Conservation (phyloP, 495 filamentous ascomycete genomes). For the Parmelia sp. region DNA sequence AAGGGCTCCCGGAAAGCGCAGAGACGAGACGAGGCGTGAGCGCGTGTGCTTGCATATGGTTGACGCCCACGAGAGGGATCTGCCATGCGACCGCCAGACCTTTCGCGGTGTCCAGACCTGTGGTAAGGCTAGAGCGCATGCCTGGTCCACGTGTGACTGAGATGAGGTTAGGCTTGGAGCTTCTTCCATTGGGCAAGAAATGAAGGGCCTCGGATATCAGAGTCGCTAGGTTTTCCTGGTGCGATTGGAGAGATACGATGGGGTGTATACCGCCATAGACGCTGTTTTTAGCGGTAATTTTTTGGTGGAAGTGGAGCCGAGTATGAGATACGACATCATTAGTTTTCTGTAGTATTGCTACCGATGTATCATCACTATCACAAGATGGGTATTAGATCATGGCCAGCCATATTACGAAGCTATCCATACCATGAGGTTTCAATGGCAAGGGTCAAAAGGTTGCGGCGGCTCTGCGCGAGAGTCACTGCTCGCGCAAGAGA, state of each 20-base stretch:
- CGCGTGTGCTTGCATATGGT: constrained; percentile 97
- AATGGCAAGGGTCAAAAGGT: constrained; percentile 73
- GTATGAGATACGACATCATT: constrained; percentile 21
- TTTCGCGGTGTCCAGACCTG: constrained; percentile 80
- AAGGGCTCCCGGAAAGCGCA: constrained; percentile 41
- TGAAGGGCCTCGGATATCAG: constrained; percentile 60
- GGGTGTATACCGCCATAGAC: constrained; percentile 73
- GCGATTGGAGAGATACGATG: constrained; percentile 60
- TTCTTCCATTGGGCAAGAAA: constrained; percentile 38
- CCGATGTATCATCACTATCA: constrained; percentile 81
- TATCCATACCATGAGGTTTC: constrained; percentile 73
- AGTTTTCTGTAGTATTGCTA: constrained; percentile 69
- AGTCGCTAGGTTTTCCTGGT: constrained; percentile 58
- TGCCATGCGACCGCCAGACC: constrained; percentile 75
- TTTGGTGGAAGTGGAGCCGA: constrained; percentile 70
- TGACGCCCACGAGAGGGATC: constrained; percentile 72
- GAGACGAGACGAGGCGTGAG: constrained; percentile 76
- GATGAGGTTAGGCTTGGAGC: constrained; percentile 65
- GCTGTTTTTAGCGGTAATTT: constrained; percentile 70
- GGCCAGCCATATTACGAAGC: background rate
- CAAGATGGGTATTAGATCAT: constrained; percentile 14
- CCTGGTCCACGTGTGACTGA: constrained; percentile 85
- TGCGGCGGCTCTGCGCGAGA: constrained; percentile 28
- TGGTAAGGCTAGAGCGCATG: constrained; percentile 66
- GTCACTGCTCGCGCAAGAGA: background rate